These are phyloP conservation scores for Dothideomycetes sp. DNA, from an alignment of 2,329 filamentous ascomycete genomes.

Conservation along the genomic window DNA sequence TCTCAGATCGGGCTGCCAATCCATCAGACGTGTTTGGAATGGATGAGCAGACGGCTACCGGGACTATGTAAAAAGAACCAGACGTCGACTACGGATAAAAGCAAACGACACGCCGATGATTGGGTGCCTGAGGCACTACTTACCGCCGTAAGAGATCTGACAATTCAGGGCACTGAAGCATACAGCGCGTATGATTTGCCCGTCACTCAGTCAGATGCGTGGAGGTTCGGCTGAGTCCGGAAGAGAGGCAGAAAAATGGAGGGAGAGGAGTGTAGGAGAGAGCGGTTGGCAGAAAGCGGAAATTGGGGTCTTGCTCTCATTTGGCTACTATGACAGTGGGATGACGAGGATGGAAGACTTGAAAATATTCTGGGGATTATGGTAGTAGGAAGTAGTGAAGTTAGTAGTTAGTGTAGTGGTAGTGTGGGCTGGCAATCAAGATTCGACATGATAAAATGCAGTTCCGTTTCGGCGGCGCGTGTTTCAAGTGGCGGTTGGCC, in stretches of 20 bases:
- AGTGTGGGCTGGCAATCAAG: conserved; percentile 1
- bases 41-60: too few species aligned
- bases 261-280: conserved; percentile 7
- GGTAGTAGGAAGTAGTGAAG: neutral
- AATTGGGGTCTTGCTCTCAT: neutral
- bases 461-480: conserved; percentile 8
- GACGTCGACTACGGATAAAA: neutral
- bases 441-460: conserved; percentile 3
- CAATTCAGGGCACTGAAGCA: neutral
- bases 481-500: conserved; percentile 8
- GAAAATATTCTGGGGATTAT: conserved; percentile 5
- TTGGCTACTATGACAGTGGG: conserved; percentile 2
- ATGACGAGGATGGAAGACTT: conserved; percentile 1
- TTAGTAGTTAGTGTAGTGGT: neutral
- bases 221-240: conserved; percentile 1
- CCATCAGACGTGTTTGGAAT: too few species aligned
- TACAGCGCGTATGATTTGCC: conserved; percentile 1
- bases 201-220: neutral
- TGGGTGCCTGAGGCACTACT: conserved; percentile 1
- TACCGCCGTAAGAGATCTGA: neutral
- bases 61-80: neutral
- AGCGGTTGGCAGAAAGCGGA: conserved; percentile 9
- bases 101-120: neutral
- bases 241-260: conserved; percentile 8
- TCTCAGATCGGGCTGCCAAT: too few species aligned